A percentile compares a stretch with the other conserved stretches of the same genome.
phyloP scores from a whole-genome alignment of 192 early-diverging fungal species.

The Backusella parvicylindrica region DNA sequence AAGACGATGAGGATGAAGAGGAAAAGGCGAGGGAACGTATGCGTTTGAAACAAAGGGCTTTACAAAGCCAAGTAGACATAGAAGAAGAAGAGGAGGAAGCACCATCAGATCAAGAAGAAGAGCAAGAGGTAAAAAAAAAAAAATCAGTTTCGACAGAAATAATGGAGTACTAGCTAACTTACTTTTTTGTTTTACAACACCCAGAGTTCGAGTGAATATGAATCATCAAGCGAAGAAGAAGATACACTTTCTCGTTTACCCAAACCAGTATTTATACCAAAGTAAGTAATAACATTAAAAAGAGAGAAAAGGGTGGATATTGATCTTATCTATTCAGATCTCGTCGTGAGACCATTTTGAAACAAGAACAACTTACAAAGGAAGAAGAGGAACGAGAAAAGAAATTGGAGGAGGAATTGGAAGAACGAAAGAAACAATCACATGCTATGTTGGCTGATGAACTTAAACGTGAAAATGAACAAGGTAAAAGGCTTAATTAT shows the following conservation, averaged over 20 bases:
- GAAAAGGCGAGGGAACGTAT: constrained; percentile 40
- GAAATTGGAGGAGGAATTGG: constrained; percentile 43
- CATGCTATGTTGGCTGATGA: constrained; percentile 73
- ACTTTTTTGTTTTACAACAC: constrained; percentile 30
- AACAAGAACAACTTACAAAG: constrained; percentile 48
- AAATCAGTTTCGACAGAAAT: no score
- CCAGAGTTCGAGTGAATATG: constrained; percentile 45
- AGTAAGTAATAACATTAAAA: constrained; percentile 45
- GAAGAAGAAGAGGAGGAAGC: constrained; percentile 32
- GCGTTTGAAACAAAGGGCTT: constrained; percentile 26
- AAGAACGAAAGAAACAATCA: constrained; percentile 71
- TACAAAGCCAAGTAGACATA: neutral
- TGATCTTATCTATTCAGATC: constrained; percentile 39
- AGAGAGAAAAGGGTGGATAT: neutral
- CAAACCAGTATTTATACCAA: constrained; percentile 93
- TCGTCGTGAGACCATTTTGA: constrained; percentile 56
- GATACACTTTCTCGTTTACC: constrained; percentile 56
- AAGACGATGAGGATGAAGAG: constrained; percentile 38
- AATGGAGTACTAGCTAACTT: no score
- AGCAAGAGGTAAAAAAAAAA: neutral
- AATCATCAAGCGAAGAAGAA: constrained; percentile 68
- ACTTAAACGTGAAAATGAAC: constrained; percentile 55
- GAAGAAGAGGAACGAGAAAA: constrained; percentile 62
- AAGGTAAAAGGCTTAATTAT: constrained; percentile 46
- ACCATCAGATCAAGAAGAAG: constrained; percentile 32